Evolutionary conservation across 2,329 filamentous ascomycete genomes (phyloP), one percentile per base, ranked within the genome.

Genomic region (Lachnellula cervina): DNA sequence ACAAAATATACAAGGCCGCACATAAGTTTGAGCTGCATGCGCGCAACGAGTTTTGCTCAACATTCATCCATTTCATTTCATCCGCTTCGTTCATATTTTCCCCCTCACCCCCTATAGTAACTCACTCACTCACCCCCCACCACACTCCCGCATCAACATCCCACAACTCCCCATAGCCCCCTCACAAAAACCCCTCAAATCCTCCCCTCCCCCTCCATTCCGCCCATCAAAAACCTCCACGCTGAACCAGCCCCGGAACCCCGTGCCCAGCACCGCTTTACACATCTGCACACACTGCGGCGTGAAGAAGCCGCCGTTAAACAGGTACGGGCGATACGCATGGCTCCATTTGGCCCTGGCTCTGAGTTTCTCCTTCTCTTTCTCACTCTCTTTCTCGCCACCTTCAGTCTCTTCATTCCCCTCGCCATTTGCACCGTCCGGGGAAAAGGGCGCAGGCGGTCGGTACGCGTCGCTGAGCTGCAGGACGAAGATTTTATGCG

Each of bases 401-500:
- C 79, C 72, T 35, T 81, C 76, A 0, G 69, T 32, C 46, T 16
- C 34, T n/a, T 34, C 49, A 25, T 34, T 28, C 6, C 28, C 13
- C 16, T 25, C 38, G 4, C 25, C 35, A 19, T 54, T 19, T 19
- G 4, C 21, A 11, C 11, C 44, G 45, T 79, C 70, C 4, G 75
- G 72, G 21, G 76, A 69, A 5, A 91, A 66, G 0, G 86, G 83
- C 4, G 76, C 71, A 0, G 75, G 72, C 38, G 83, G 77, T 62
- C 78, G 82, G 67, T 90, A 91, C 0, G 84, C 89, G 67, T 93
- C 88, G 3, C 81, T 87, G 52, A 92, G 84, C 68, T 92, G 88
- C 2, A 92, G 69, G 0, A 91, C 73, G 66, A 81, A 91, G 40
- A 92, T 89, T 73, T 88, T 90, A 2, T 88, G 82, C 0, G 77